Base-by-base conservation (phyloP, 1,139 yeast genomes). In the Kodamaea alishanica region DNA sequence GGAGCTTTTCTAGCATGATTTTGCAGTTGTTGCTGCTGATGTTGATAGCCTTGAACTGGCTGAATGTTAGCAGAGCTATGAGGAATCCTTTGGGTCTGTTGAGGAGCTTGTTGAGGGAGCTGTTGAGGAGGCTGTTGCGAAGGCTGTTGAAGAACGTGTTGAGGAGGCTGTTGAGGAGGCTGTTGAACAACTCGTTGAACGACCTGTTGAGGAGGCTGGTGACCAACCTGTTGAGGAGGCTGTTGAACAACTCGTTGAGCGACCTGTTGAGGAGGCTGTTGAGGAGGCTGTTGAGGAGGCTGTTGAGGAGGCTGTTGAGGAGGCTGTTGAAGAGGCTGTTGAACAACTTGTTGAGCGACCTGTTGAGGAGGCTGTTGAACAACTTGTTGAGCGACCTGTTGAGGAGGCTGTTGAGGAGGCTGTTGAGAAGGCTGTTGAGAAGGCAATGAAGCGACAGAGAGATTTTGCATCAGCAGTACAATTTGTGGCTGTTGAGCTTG, bases 231-330 rank as follows among this genome's bases (percentile, higher is more conserved):
- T 26, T 12, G 30, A n/a, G 26, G 35, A 6, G 31, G 26, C 20
- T 30, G 34, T 10, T 4, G 27, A 8, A 30, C 24, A 24, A 30
- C n/a, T n/a, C n/a, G n/a, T n/a, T n/a, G n/a, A n/a, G n/a, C n/a
- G n/a, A n/a, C 35, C 6, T 28, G 32, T 24, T 26, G 34, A 37
- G 26, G 11, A 39, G 24, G 22, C 26, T 32, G 33, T 24, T 28
- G 33, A 8, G 47, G 37, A n/a, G 15, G 31, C 28, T 25, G 26
- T 15, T 6, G 38, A 23, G 4, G 4, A 15, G 4, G 4, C 20
- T 32, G 26, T 27, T 27, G 41, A 15, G 20, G 4, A n/a, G n/a
- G 43, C 27, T 37, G 35, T 10, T 30, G 34, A 24, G 27, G 39
- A 10, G 26, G 34, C 9, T 27, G 42, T 5, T 8, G 22, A 15